phyloP scores from a whole-genome alignment of 306 rosid species.

The Alnus rubra region DNA sequence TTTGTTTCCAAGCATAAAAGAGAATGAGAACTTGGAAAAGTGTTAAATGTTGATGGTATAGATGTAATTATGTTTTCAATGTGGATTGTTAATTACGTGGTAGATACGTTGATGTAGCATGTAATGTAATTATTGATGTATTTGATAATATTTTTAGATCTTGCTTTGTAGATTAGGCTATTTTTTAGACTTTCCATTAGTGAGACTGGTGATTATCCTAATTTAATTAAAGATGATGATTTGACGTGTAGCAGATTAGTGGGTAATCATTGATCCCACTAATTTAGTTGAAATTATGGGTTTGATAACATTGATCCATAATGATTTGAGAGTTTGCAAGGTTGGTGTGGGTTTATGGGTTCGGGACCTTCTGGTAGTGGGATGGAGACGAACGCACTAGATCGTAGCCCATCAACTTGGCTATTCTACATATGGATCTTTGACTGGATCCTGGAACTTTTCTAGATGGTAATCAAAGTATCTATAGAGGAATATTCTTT shows the following conservation, averaged over 20 bases:
- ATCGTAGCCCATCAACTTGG: background rate
- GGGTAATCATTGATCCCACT: background rate
- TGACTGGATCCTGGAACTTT: background rate
- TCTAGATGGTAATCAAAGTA: background rate
- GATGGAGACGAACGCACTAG: too few relatives aligned
- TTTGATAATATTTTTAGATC: background rate
- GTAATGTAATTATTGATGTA: slow-evolving; percentile 22
- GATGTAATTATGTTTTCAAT: background rate
- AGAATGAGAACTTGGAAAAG: background rate
- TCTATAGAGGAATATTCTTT: slow-evolving; percentile 8
- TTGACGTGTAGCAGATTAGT: background rate
- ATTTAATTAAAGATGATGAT: background rate
- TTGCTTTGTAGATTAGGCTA: background rate
- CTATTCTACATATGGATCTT: background rate
- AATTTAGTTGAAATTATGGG: too few relatives aligned
- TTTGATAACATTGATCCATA: too few relatives aligned
- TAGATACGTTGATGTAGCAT: background rate
- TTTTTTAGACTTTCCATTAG: background rate
- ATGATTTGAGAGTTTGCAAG: too few relatives aligned
- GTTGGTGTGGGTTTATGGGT: too few relatives aligned
- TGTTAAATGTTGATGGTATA: background rate
- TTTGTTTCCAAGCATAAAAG: too few relatives aligned
- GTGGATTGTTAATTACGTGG: background rate
- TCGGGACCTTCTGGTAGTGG: too few relatives aligned
- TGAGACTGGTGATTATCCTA: background rate